phyloP scores from a whole-genome alignment of 495 filamentous ascomycete species.

The Aspergillus panamensis region DNA sequence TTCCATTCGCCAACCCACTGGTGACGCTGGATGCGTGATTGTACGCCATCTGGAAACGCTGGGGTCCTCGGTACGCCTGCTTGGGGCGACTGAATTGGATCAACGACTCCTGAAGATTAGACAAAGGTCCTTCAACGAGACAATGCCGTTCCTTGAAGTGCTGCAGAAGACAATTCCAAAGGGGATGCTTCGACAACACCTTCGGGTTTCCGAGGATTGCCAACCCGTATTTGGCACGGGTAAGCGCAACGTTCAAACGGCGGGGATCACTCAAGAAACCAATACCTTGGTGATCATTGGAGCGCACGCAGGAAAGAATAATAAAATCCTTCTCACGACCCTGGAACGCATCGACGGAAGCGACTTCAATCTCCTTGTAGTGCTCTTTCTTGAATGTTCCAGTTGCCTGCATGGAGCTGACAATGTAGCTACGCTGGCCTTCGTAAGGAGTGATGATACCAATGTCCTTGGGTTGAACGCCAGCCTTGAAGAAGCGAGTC shows the following conservation, averaged over 20 bases:
- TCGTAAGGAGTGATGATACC: constrained; percentile 99
- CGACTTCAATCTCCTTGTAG: constrained; percentile 99
- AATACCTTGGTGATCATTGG: constrained; percentile 98
- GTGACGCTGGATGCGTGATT: constrained; percentile 59
- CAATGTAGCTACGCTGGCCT: constrained; percentile 96
- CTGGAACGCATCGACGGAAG: constrained; percentile 98
- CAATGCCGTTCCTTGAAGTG: constrained; percentile 98
- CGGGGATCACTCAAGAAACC: constrained; percentile 98
- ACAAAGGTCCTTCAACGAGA: constrained; percentile 93
- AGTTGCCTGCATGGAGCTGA: constrained; percentile 96
- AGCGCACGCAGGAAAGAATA: constrained; percentile 95
- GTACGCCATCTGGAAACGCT: constrained; percentile 83
- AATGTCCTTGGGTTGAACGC: constrained; percentile 85
- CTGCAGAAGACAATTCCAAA: constrained; percentile 94
- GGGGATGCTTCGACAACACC: constrained; percentile 92
- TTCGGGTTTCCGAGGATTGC: constrained; percentile 98
- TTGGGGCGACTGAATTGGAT: constrained; percentile 95
- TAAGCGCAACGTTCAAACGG: constrained; percentile 97
- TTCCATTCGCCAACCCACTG: constrained; percentile 46
- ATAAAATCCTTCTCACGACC: constrained; percentile 99
- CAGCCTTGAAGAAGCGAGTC: constrained; percentile 99
- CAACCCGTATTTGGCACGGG: constrained; percentile 91
- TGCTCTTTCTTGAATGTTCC: constrained; percentile 97
- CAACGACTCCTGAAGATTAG: constrained; percentile 89
- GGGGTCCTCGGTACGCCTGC: constrained; percentile 84